Evolutionary conservation across 352 stramenopile genomes (phyloP), one percentile per base, ranked within the genome.

Genomic region (Phytopythium montanum): DNA sequence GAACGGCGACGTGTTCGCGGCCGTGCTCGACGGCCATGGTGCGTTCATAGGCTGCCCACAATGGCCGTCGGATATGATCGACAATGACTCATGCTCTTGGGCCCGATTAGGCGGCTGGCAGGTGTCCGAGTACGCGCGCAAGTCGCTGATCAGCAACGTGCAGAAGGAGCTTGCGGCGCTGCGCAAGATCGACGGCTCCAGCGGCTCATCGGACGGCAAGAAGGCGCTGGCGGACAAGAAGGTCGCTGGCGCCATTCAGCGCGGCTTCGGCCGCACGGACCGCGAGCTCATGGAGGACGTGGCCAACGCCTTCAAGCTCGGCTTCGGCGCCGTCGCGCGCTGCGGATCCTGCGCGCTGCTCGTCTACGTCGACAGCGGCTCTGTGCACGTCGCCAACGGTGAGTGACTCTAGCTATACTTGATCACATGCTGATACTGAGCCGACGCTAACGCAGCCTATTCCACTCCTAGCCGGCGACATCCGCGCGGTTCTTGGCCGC

Each of bases 21-120:
- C 77, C 23, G 93, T 96, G 28, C 81, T 96, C 51, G 92, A 98
- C 65, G 92, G 92, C 3, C 92, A 98, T 61, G 92, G 93, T 90
- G 52, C 33, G 65, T 13, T 10, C 21, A 34, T 6, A 33, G 16
- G 13, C 21, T 23, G 9, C 8, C n/a, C n/a, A n/a, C n/a, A n/a
- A n/a, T n/a, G n/a, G n/a, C n/a, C n/a, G n/a, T n/a, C n/a, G n/a
- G n/a, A n/a, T n/a, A n/a, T n/a, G n/a, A n/a, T n/a, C n/a, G n/a
- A n/a, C n/a, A n/a, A n/a, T n/a, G n/a, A n/a, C n/a, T n/a, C n/a
- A n/a, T n/a, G n/a, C n/a, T n/a, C n/a, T n/a, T n/a, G n/a, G 50
- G 13, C 19, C 36, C 41, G 7, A 54, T 60, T 21, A 93, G 84
- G 84, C 23, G 93, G 93, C 14, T 98, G 93, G 93, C 93, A 98